Percentiles rank a stretch among this genome's conserved stretches.
Evolutionary conservation across 2,329 filamentous ascomycete species (phyloP).

Genomic region (Arthrobotrys pseudoclavata): DNA sequence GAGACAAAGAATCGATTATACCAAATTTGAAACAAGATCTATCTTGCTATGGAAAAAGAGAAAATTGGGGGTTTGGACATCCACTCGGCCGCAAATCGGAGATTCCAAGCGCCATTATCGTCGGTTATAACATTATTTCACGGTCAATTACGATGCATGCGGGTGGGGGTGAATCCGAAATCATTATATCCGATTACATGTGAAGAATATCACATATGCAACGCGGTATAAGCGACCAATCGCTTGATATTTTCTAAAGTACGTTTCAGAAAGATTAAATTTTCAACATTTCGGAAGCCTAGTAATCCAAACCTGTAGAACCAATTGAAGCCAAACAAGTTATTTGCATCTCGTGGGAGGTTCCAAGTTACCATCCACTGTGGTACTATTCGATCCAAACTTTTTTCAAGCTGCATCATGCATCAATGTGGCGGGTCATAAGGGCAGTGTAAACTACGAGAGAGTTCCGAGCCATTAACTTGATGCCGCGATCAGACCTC

Average conservation of each 20-base stretch:
- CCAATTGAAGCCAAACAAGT: constrained; percentile 25
- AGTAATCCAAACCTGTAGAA: neutral
- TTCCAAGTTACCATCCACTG: neutral
- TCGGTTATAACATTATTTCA: neutral
- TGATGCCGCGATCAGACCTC: constrained; percentile 26
- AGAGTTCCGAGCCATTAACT: constrained; percentile 4
- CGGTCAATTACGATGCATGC: neutral
- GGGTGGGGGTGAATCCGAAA: constrained; percentile 7
- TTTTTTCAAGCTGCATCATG: neutral
- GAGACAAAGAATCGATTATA: neutral
- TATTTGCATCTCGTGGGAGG: neutral
- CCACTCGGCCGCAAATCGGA: neutral
- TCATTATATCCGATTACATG: constrained; percentile 9
- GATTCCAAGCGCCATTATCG: neutral
- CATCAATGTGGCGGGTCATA: neutral
- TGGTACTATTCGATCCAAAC: neutral
- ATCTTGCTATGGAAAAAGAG: neutral
- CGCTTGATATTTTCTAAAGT: neutral
- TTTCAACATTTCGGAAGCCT: constrained; percentile 3
- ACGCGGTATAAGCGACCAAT: constrained; percentile 14
- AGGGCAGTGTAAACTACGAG: neutral
- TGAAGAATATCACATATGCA: constrained; percentile 23
- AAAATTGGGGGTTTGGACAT: neutral
- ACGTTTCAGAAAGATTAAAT: constrained; percentile 3
- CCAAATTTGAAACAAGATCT: neutral